Base-by-base conservation (phyloP, 495 filamentous ascomycete genomes). In the Trypethelium eluteriae region DNA sequence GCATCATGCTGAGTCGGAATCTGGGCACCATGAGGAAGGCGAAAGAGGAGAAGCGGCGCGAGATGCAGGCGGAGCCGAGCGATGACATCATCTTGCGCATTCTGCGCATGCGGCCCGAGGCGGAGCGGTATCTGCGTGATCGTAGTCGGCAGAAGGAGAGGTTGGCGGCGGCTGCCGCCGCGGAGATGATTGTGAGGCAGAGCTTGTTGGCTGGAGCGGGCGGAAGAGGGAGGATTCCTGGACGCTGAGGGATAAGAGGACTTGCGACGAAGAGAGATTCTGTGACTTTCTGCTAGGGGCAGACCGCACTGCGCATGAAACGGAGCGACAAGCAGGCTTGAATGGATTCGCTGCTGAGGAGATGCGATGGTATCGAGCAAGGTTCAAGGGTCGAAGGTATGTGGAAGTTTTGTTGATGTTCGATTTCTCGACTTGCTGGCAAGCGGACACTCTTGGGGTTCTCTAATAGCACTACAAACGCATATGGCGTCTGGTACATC, bases 11-110 rank as follows among this genome's bases (percentile, higher is more conserved):
- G 74, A 91, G 86, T 70, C 87, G 92, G 39, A 99, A 99, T 74
- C 79, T 99, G 39, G 93, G 94, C 47, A 98, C 95, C 11, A 98
- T 99, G 92, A 86, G 83, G 72, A 90, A 93, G 73, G 90, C 89
- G 56, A 99, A 99, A 72, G 91, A 94, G 74, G 93, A 96, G 76
- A 97, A 96, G 77, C 83, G 94, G 63, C 91, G 90, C 68, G 93
- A 97, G 74, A 90, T 90, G 12, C 94, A 99, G 75, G 93, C 95
- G 2, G 95, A 98, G 70, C 93, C 95, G 7, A 96, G 89, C 74
- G 94, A 99, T 74, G 94, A 99, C 74, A 97, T 98, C 90, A 98
- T 99, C 68, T 78, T 99, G 47, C 84, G 94, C 14, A 98, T 99
- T 68, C 76, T 99, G 70, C 85, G 94, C 62, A 99, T 99, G 94